Conservation (phyloP, 495 filamentous ascomycete species). For the Apodospora peruviana region DNA sequence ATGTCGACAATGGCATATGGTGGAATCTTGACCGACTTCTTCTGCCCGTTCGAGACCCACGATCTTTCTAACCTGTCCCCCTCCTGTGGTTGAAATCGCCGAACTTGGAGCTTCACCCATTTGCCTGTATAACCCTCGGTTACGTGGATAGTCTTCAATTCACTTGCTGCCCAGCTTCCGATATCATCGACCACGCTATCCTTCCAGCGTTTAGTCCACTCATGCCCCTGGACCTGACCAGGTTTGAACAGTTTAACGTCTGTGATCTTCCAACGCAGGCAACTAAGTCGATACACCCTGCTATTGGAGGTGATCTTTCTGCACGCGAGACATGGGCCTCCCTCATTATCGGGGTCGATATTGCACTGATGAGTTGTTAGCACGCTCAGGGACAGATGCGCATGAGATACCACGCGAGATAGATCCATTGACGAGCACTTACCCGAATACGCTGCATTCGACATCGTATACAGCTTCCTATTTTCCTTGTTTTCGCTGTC, state of each 20-base stretch:
- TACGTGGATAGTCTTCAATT: conserved; percentile 36
- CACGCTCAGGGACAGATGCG: too few species aligned
- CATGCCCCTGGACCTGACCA: conserved; percentile 43
- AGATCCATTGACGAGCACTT: conserved; percentile 21
- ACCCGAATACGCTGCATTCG: conserved; percentile 52
- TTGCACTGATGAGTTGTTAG: conserved; percentile 34
- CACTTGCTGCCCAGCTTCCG: conserved; percentile 38
- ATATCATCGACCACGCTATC: conserved; percentile 45
- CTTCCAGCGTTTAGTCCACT: conserved; percentile 49
- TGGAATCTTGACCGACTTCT: conserved; percentile 31
- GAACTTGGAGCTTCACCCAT: conserved; percentile 36
- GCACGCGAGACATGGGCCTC: conserved; percentile 43
- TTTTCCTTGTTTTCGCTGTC: conserved; percentile 45
- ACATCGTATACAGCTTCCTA: conserved; percentile 47
- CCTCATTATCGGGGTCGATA: conserved; percentile 33
- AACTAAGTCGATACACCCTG: conserved; percentile 41
- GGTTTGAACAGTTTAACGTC: conserved; percentile 47
- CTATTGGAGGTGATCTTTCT: conserved; percentile 31
- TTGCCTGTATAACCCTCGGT: conserved; percentile 41
- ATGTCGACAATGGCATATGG: conserved; percentile 45
- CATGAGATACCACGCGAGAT: too few species aligned
- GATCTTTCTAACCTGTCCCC: conserved; percentile 42
- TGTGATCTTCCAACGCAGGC: conserved; percentile 46
- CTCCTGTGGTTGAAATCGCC: conserved; percentile 40
- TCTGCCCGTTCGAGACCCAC: conserved; percentile 35